Evolutionary conservation across 2,329 filamentous ascomycete genomes (phyloP), one percentile per base, ranked within the genome.

Genomic region (Trichophyton equinum): DNA sequence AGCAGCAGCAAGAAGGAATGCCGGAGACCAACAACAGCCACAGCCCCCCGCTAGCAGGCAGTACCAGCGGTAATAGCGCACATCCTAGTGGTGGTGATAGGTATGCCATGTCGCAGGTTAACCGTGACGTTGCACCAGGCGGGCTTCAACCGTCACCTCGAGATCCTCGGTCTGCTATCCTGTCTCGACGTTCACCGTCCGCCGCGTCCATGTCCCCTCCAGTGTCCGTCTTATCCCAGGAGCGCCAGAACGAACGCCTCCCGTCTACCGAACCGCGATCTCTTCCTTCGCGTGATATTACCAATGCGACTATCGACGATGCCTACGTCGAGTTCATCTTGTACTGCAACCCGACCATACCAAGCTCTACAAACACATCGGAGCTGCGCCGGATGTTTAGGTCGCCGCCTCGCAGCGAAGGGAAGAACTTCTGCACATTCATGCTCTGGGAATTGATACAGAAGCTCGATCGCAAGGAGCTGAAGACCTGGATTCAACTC

Each of bases 401-500:
- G 55, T 84, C 79, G 30, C 89, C 89, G 1, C 91, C 91, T 3
- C 90, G 87, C 69, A 95, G 90, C 70, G 91, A 92, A 67, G 89
- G 89, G 63, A 95, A 95, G 73, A 85, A 80, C 62, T 96, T 96
- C 71, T 88, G 84, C 68, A 88, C 88, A 0, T 95, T 84, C 72
- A 78, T 78, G 6, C 77, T 96, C 20, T 95, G 85, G 71, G 82
- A 89, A 68, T 80, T 96, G 59, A 89, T 96, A 69, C 80, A 82
- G 64, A 86, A 86, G 72, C 82, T 95, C 59, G 88, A 95, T 65
- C 77, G 78, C 22, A 91, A 89, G 69, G 89, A 95, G 69, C 85
- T 96, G 72, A 94, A 91, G 74, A 96, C 91, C 0, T 96, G 91
- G 91, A 89, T 88, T 46, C 89, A 96, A 71, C 72, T 96, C 66